phyloP scores from a whole-genome alignment of 306 rosid genomes.

The barrel medic (Medicago truncatula) region MtrunA17r5.0-ANR NC_053043.1:1777001-1777500 shows the following conservation, averaged over 20 bases:
- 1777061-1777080: background rate
- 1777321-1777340: slow-evolving; percentile 56
- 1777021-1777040: slow-evolving; percentile 1
- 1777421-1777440: slow-evolving; percentile 24
- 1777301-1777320: slow-evolving; percentile 64
- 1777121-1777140: slow-evolving; percentile 55
- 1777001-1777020: slow-evolving; percentile 16
- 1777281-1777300: slow-evolving; percentile 58
- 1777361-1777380: slow-evolving; percentile 63
- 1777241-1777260: slow-evolving; percentile 58
- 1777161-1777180: slow-evolving; percentile 63
- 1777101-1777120: slow-evolving; percentile 47
- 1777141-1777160: slow-evolving; percentile 54
- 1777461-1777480: background rate
- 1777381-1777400: slow-evolving; percentile 50
- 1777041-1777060: background rate
- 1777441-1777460: slow-evolving; percentile 13
- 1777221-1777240: slow-evolving; percentile 60
- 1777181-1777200: slow-evolving; percentile 58
- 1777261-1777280: slow-evolving; percentile 52
- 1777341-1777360: slow-evolving; percentile 56
- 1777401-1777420: slow-evolving; percentile 16
- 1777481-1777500: background rate
- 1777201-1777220: slow-evolving; percentile 60
- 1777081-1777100: slow-evolving; percentile 22